A percentile compares a stretch with the other conserved stretches of the same genome.
These are phyloP conservation scores for Allium fistulosum DNA, from an alignment of 106 monocot genomes.

Conservation along the genomic window DNA sequence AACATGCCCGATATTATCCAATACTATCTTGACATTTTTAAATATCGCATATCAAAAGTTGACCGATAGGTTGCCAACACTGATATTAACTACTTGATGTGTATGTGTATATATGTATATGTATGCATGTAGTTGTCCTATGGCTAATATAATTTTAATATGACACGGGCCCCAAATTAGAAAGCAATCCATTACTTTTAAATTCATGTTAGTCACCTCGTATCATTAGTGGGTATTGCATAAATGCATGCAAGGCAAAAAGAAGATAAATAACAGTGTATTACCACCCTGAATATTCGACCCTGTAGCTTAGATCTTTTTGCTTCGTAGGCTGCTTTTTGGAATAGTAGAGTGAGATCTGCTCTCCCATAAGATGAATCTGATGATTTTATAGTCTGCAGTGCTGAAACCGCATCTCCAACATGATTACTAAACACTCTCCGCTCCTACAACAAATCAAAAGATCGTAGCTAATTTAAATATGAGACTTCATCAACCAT, in stretches of 20 bases:
- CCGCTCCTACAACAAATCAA: constrained; percentile 27
- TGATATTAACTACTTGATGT: no score
- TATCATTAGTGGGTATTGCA: no score
- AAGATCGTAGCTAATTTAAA: background rate
- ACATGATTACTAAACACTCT: constrained; percentile 71
- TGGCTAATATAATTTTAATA: no score
- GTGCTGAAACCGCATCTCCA: constrained; percentile 33
- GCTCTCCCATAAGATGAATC: constrained; percentile 36
- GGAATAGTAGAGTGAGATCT: constrained; percentile 78
- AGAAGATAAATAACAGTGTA: background rate
- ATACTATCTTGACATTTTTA: no score
- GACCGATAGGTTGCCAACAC: no score
- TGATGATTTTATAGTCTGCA: constrained; percentile 31
- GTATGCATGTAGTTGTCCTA: no score
- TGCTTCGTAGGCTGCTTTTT: constrained; percentile 54
- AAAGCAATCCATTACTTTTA: no score
- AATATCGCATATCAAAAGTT: no score
- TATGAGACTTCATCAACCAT: constrained; percentile 3
- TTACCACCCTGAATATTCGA: constrained; percentile 80
- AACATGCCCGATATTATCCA: no score
- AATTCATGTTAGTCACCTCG: no score
- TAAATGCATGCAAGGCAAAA: constrained; percentile 1
- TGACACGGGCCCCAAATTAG: no score
- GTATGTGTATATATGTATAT: no score
- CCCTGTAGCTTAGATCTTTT: constrained; percentile 51